Percentiles rank a stretch among this genome's conserved stretches.
These are phyloP conservation scores for Brettanomyces anomalus DNA, from an alignment of 805 yeast genomes.

Conservation along the genomic window DNA sequence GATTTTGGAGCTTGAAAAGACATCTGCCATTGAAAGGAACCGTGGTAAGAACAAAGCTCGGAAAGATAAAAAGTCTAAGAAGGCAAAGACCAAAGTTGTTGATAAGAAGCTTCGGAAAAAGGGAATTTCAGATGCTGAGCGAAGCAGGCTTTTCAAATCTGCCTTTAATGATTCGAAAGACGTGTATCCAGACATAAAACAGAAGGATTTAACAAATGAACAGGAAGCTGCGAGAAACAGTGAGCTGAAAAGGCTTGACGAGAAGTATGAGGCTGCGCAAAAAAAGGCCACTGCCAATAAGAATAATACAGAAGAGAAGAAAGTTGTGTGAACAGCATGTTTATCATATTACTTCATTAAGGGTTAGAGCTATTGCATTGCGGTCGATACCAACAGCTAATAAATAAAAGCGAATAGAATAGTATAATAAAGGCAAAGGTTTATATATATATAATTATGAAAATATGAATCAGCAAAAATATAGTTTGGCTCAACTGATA, in stretches of 20 bases:
- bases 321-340: background rate
- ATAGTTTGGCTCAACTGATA: too few species aligned
- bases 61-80: slow-evolving; percentile 4
- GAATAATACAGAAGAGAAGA: background rate
- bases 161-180: slow-evolving; percentile 14
- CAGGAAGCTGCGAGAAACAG: slow-evolving; percentile 4
- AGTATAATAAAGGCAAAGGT: too few species aligned
- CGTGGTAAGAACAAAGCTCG: slow-evolving; percentile 1
- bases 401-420: too few species aligned
- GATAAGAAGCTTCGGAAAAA: too few species aligned
- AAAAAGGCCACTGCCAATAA: background rate
- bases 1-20: slow-evolving; percentile 57
- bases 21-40: slow-evolving; percentile 61
- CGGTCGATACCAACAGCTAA: too few species aligned
- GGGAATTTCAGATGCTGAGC: slow-evolving; percentile 4
- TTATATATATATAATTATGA: too few species aligned
- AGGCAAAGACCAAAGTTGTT: background rate
- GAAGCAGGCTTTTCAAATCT: slow-evolving; percentile 14
- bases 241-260: slow-evolving; percentile 17
- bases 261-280: slow-evolving; percentile 10
- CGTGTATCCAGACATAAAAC: slow-evolving; percentile 7
- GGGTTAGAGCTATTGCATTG: too few species aligned
- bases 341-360: too few species aligned
- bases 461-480: too few species aligned
- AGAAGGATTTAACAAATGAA: background rate